Conservation (phyloP, 257 asterid species). For the Hygrophila difformis region DNA sequence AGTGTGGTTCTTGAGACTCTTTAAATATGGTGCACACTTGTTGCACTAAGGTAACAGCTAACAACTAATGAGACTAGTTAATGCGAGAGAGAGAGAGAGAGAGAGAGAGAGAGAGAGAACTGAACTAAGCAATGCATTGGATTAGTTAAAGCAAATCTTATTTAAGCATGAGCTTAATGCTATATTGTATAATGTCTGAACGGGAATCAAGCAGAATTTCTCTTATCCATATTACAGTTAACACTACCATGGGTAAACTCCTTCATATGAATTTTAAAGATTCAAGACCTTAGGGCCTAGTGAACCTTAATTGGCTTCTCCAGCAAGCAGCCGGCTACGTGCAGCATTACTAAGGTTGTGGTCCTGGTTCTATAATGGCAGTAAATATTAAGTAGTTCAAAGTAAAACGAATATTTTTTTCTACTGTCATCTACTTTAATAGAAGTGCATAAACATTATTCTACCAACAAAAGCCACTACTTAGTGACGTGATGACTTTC, state of each 20-base stretch:
- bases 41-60: too few species aligned
- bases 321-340: constrained; percentile 6
- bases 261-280: not conserved
- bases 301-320: not conserved
- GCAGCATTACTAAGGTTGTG: constrained; percentile 6
- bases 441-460: not conserved
- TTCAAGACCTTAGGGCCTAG: not conserved
- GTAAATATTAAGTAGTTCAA: not conserved
- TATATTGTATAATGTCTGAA: not conserved
- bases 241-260: not conserved
- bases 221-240: not conserved
- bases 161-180: not conserved
- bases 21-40: too few species aligned
- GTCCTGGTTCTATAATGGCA: not conserved
- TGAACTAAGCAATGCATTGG: too few species aligned
- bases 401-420: not conserved
- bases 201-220: not conserved
- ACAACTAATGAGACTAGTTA: too few species aligned
- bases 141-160: too few species aligned
- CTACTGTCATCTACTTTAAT: not conserved
- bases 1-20: too few species aligned
- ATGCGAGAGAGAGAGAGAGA: too few species aligned
- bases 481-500: not conserved
- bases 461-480: not conserved
- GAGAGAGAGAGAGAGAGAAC: too few species aligned